Evolutionary conservation across 179 eudicot genomes (phyloP).

Genomic region (Silene vulgaris): DNA sequence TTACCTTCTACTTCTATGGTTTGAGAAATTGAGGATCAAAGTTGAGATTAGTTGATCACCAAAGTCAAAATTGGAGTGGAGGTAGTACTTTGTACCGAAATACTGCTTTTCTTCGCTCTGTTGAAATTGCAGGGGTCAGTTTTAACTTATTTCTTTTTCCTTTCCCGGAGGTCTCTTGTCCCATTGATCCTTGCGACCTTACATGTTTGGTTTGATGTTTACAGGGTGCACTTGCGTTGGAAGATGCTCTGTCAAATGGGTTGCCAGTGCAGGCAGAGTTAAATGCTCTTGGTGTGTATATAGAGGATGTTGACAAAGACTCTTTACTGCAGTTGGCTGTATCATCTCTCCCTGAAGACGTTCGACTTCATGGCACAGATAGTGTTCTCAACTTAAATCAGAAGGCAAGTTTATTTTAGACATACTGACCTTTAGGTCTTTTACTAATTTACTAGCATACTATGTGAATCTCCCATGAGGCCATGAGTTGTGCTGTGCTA

Average conservation of each 20-base stretch:
- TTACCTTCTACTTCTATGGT: not conserved
- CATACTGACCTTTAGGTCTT: not conserved
- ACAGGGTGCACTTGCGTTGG: conserved; percentile 88
- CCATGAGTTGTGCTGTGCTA: not conserved
- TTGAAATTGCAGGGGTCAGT: not conserved
- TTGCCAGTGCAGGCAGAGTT: conserved; percentile 74
- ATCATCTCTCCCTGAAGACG: conserved; percentile 83
- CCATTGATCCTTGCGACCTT: conserved; percentile 12
- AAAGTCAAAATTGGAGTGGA: not conserved
- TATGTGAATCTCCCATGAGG: not conserved
- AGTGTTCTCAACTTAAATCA: conserved; percentile 58
- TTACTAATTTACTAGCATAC: not conserved
- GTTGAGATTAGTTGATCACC: not conserved
- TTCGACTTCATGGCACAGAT: conserved; percentile 61
- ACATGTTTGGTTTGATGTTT: conserved; percentile 8
- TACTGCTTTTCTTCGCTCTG: conserved; percentile 2
- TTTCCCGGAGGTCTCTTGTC: not conserved
- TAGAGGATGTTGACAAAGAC: conserved; percentile 62
- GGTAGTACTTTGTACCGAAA: not conserved
- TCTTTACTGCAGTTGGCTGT: conserved; percentile 70
- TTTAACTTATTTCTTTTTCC: not conserved
- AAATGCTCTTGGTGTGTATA: conserved; percentile 45
- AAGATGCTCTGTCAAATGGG: conserved; percentile 89
- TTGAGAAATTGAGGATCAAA: not conserved
- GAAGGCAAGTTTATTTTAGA: conserved; percentile 47